Percentiles rank a stretch among this genome's conserved stretches.
Conservation (phyloP, 2,329 filamentous ascomycete genomes). For the Ustulina deusta region DNA sequence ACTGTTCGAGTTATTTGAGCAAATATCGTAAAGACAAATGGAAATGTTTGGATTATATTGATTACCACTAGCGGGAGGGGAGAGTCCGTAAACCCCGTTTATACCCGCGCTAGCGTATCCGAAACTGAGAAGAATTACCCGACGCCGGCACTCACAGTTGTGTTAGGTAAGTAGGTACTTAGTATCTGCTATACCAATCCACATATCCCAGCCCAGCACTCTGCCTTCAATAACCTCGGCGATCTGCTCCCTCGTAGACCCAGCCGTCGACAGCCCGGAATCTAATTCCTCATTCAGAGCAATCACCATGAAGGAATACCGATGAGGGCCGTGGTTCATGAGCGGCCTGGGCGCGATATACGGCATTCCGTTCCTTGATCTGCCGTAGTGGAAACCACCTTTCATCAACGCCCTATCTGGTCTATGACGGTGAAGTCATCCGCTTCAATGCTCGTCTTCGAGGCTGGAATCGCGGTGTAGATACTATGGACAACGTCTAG, state of each 20-base stretch:
- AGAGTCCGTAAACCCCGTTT: conserved; percentile 25
- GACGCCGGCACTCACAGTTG: conserved; percentile 12
- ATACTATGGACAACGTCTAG: conserved; percentile 43
- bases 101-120: conserved; percentile 5
- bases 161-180: too few species aligned
- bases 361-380: conserved; percentile 54
- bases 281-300: conserved; percentile 60
- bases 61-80: not conserved
- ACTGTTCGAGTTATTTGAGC: not conserved
- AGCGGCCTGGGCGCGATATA: conserved; percentile 62
- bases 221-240: conserved; percentile 59
- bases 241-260: conserved; percentile 59
- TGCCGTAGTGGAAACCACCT: conserved; percentile 62
- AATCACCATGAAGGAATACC: conserved; percentile 65
- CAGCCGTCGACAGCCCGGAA: conserved; percentile 51
- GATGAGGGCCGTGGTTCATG: conserved; percentile 63
- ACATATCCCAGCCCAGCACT: conserved; percentile 62
- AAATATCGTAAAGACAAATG: not conserved
- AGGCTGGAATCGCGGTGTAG: conserved; percentile 56
- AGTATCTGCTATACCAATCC: conserved; percentile 43
- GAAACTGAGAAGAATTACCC: conserved; percentile 16
- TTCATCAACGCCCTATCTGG: conserved; percentile 49
- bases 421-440: conserved; percentile 55
- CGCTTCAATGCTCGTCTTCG: conserved; percentile 51
- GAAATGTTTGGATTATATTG: not conserved